Conservation (phyloP, 2,329 filamentous ascomycete genomes). For the Pyricularia sp. region DNA sequence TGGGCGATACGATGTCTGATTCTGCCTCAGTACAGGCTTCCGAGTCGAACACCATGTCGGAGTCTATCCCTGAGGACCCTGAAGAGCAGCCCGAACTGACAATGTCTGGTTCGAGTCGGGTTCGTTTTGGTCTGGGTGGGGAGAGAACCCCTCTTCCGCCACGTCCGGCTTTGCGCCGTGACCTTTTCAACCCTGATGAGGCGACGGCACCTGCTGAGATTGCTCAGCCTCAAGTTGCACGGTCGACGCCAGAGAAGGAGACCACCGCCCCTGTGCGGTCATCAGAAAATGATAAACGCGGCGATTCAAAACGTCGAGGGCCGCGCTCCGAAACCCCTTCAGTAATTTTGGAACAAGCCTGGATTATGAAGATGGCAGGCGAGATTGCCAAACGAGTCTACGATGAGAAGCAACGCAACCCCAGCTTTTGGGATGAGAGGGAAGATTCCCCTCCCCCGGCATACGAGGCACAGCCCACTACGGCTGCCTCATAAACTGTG, state of each 20-base stretch:
- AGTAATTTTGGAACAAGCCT: slow-evolving; percentile 67
- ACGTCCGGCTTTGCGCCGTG: slow-evolving; percentile 23
- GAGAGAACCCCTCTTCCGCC: slow-evolving; percentile 18
- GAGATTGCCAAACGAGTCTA: slow-evolving; percentile 85
- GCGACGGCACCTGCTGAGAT: slow-evolving; percentile 14
- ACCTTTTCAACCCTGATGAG: slow-evolving; percentile 21
- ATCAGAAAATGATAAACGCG: background rate
- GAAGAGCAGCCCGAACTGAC: slow-evolving; percentile 31
- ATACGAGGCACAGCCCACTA: slow-evolving; percentile 37
- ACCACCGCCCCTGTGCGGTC: background rate
- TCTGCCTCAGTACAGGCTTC: slow-evolving; percentile 45
- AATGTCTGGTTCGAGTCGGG: slow-evolving; percentile 20
- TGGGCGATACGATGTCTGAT: slow-evolving; percentile 35
- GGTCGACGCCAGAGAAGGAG: background rate
- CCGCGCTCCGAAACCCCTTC: slow-evolving; percentile 39
- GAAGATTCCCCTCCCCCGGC: slow-evolving; percentile 52
- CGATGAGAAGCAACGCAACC: slow-evolving; percentile 64
- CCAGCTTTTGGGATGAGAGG: slow-evolving; percentile 42
- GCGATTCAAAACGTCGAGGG: slow-evolving; percentile 11
- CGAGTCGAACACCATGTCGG: slow-evolving; percentile 48
- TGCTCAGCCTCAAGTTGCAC: background rate
- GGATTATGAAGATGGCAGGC: slow-evolving; percentile 87
- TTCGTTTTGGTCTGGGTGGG: slow-evolving; percentile 27
- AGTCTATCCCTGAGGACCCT: slow-evolving; percentile 50
- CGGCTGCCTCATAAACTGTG: slow-evolving; percentile 1